phyloP scores from a whole-genome alignment of 306 rosid genomes.

The Castanea mollissima region DNA sequence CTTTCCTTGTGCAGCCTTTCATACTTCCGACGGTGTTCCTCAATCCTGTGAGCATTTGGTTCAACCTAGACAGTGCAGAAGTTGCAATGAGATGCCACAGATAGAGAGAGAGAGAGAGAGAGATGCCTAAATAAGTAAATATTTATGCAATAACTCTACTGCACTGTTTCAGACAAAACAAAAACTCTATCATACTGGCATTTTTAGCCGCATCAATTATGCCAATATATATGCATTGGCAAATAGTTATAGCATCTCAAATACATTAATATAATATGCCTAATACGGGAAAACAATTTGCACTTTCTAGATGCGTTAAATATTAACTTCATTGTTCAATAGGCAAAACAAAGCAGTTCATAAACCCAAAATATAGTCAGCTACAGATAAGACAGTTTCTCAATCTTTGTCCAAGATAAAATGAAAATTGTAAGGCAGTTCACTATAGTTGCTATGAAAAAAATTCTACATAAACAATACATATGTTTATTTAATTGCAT shows the following conservation, averaged over 20 bases:
- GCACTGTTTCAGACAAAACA: too few species aligned
- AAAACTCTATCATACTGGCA: not conserved
- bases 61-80: conserved; percentile 56
- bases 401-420: not conserved
- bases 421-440: not conserved
- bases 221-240: not conserved
- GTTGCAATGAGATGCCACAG: conserved; percentile 17
- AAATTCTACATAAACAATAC: not conserved
- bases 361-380: not conserved
- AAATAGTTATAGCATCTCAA: not conserved
- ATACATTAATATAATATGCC: not conserved
- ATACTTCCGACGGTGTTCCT: conserved; percentile 90
- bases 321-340: not conserved
- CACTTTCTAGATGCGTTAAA: not conserved
- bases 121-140: not conserved
- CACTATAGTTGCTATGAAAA: not conserved
- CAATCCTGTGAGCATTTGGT: conserved; percentile 85
- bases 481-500: not conserved
- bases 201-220: not conserved
- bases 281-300: not conserved
- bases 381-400: not conserved
- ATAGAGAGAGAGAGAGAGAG: not conserved
- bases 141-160: not conserved
- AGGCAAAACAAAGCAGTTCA: not conserved
- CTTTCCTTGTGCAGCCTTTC: conserved; percentile 84